Evolutionary conservation across 805 yeast genomes (phyloP).

Genomic region (Metschnikowia colocasiae): DNA sequence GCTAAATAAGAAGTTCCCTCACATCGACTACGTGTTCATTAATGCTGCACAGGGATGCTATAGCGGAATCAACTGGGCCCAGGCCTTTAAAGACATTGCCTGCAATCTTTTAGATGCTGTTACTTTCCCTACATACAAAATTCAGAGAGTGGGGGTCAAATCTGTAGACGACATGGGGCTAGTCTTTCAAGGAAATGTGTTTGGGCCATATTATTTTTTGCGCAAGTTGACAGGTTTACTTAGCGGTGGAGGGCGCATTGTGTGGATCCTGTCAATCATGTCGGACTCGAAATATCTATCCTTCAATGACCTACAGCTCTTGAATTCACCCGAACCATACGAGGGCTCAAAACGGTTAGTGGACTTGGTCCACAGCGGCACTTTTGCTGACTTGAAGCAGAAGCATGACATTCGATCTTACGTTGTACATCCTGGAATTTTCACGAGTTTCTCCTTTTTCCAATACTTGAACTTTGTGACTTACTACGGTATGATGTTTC

Average conservation of each 20-base stretch:
- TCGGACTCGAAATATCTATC: constrained; percentile 73
- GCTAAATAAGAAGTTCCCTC: constrained; percentile 55
- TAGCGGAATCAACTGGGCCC: constrained; percentile 81
- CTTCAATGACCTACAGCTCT: constrained; percentile 68
- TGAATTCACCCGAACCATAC: constrained; percentile 64
- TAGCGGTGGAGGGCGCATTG: constrained; percentile 58
- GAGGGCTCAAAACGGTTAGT: constrained; percentile 89
- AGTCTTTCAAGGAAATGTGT: constrained; percentile 93
- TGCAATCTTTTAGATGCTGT: constrained; percentile 72
- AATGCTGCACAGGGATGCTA: constrained; percentile 91
- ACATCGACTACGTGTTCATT: constrained; percentile 74
- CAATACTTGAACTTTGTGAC: constrained; percentile 74
- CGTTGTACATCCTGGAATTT: constrained; percentile 91
- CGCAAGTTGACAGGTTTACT: constrained; percentile 59
- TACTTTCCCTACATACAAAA: constrained; percentile 84
- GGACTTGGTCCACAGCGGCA: constrained; percentile 76
- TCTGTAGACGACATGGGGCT: constrained; percentile 79
- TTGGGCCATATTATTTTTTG: constrained; percentile 86
- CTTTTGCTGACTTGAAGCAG: constrained; percentile 48
- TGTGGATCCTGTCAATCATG: constrained; percentile 87
- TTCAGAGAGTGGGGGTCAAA: constrained; percentile 73
- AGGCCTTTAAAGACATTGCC: constrained; percentile 66
- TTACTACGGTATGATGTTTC: constrained; percentile 76
- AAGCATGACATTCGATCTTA: constrained; percentile 63
- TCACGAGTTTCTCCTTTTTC: constrained; percentile 76